Evolutionary conservation across 495 filamentous ascomycete species (phyloP).

Genomic region (Neurospora sp.): DNA sequence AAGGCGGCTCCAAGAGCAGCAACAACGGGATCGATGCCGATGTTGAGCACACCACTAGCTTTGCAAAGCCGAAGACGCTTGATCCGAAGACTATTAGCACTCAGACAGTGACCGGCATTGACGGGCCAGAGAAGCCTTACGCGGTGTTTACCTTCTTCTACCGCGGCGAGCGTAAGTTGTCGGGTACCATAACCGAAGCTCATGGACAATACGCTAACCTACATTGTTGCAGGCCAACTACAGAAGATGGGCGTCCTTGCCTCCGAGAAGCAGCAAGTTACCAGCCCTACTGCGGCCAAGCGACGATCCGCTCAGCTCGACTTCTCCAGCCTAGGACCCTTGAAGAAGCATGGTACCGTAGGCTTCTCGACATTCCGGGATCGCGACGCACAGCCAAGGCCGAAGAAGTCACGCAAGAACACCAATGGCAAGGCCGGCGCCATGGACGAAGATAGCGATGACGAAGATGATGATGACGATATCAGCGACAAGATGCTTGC

Average conservation of each 20-base stretch:
- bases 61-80: constrained; percentile 92
- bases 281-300: constrained; percentile 48
- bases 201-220: background rate
- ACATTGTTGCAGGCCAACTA: constrained; percentile 58
- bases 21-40: constrained; percentile 46
- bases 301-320: constrained; percentile 69
- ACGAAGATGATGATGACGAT: constrained; percentile 69
- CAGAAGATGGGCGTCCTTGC: constrained; percentile 85
- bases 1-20: constrained; percentile 30
- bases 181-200: background rate
- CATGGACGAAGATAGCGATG: constrained; percentile 50
- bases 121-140: constrained; percentile 89
- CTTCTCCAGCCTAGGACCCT: constrained; percentile 72
- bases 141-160: constrained; percentile 98
- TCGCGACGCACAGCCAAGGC: constrained; percentile 36
- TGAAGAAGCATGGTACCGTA: constrained; percentile 72
- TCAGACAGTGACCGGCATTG: constrained; percentile 97
- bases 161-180: constrained; percentile 76
- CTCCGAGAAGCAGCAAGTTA: constrained; percentile 47
- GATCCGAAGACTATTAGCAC: constrained; percentile 97
- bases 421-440: constrained; percentile 34
- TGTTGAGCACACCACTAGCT: constrained; percentile 95
- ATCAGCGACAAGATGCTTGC: constrained; percentile 49
- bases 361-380: constrained; percentile 91
- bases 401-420: constrained; percentile 48